Evolutionary conservation across 768 basidiomycete species (phyloP), one percentile per base, ranked within the genome.

Genomic region (Boletus sensibilis): DNA sequence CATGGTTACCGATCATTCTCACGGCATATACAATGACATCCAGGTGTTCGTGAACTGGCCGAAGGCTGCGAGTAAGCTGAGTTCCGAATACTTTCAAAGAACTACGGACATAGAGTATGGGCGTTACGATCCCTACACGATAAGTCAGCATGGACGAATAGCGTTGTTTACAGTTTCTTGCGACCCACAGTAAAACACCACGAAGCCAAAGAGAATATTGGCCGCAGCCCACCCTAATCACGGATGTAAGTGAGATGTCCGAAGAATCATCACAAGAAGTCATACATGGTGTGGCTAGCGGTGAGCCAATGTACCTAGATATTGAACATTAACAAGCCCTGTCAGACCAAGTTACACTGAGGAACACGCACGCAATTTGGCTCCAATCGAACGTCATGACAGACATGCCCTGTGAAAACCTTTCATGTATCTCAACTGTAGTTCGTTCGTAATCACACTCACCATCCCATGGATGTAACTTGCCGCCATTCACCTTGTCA

Each of bases 361-460:
- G 25, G 64, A 59, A 50, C 65, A 68, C 70, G 46, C 35, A 73
- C 66, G 72, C 70, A 55, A 87, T 84, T 70, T 89, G 86, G 18
- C 83, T 77, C 90, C 90, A 93, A 65, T 92, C 90, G 66, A 93
- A 90, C 41, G 88, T 89, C 57, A 91, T 65, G 48, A 90, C 64
- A 50, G 85, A 85, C 86, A 90, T 89, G 29, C 85, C 84, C 72
- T 71, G 21, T 31, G 6, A 2, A 29, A 35, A 8, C 13, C 21
- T 23, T 21, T 20, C 18, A 53, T 58, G 8, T 40, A 52, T 23
- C 23, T 43, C 25, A 1, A 31, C 14, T 8, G 13, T 12, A 2
- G 2, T 4, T 18, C 37, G 8, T 39, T 27, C 12, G 6, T 16
- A 18, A 52, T 33, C 34, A 34, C 34, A 59, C 71, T 56, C 54